A percentile compares a stretch with the other conserved stretches of the same genome.
Evolutionary conservation across 2,329 filamentous ascomycete species (phyloP).

Genomic region (Alternaria sp.): DNA sequence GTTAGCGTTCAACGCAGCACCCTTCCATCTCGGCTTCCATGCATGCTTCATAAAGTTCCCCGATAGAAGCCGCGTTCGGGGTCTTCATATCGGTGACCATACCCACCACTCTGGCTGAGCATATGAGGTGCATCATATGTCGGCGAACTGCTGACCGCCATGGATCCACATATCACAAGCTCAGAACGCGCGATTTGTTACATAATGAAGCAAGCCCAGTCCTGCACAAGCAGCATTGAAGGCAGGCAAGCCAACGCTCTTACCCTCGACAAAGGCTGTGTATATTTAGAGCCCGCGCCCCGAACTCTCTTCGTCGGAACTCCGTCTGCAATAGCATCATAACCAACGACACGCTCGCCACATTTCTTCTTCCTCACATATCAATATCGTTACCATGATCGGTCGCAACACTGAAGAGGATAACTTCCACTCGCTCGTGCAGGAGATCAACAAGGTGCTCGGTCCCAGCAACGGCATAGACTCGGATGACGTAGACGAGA

Average conservation of each 20-base stretch:
- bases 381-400: slow-evolving; percentile 24
- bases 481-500: slow-evolving; percentile 79
- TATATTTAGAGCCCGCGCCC: slow-evolving; percentile 6
- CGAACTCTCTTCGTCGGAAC: not conserved
- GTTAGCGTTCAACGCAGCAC: slow-evolving; percentile 5
- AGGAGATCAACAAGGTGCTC: slow-evolving; percentile 74
- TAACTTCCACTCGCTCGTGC: slow-evolving; percentile 72
- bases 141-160: slow-evolving; percentile 26
- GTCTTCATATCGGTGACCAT: slow-evolving; percentile 8
- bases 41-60: slow-evolving; percentile 20
- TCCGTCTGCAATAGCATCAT: not conserved
- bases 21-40: slow-evolving; percentile 11
- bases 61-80: slow-evolving; percentile 31
- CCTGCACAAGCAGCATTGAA: slow-evolving; percentile 8
- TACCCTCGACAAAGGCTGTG: slow-evolving; percentile 11
- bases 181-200: slow-evolving; percentile 29
- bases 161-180: slow-evolving; percentile 20
- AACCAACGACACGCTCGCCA: not conserved
- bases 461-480: slow-evolving; percentile 82
- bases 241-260: slow-evolving; percentile 3
- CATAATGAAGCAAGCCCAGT: slow-evolving; percentile 29
- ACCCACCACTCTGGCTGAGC: slow-evolving; percentile 1
- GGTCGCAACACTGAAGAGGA: slow-evolving; percentile 25
- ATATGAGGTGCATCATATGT: slow-evolving; percentile 12
- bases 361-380: not conserved